These are phyloP conservation scores for Curvularia hawaiiensis DNA, from an alignment of 2,329 filamentous ascomycete genomes.

Conservation along the genomic window DNA sequence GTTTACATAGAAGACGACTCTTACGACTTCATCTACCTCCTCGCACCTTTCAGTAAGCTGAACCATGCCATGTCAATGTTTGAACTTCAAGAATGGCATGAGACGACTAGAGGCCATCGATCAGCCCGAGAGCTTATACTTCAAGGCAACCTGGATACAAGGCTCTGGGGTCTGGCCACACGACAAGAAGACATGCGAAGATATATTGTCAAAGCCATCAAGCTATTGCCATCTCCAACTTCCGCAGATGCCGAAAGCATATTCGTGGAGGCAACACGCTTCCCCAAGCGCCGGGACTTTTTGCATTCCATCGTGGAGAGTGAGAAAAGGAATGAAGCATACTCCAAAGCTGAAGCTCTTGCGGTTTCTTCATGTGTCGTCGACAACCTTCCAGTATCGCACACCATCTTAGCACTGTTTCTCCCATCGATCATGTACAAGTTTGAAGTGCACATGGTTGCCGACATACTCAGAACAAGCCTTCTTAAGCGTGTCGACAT, in stretches of 20 bases:
- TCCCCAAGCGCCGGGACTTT: constrained; percentile 64
- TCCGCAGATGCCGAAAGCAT: background rate
- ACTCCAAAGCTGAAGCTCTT: constrained; percentile 55
- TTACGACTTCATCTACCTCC: constrained; percentile 38
- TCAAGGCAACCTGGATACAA: constrained; percentile 2
- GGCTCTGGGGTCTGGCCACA: constrained; percentile 34
- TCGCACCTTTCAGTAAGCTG: constrained; percentile 30
- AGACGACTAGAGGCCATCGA: constrained; percentile 15
- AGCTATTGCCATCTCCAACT: background rate
- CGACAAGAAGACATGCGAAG: constrained; percentile 28
- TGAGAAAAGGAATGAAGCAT: constrained; percentile 28
- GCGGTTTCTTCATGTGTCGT: constrained; percentile 56
- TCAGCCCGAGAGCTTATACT: constrained; percentile 23
- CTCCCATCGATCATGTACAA: constrained; percentile 75
- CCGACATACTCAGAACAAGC: constrained; percentile 62
- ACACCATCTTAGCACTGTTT: constrained; percentile 61
- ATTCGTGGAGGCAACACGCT: constrained; percentile 37
- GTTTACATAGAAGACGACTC: constrained; percentile 27
- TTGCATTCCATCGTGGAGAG: constrained; percentile 52
- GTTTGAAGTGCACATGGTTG: constrained; percentile 69
- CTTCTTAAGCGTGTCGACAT: constrained; percentile 62
- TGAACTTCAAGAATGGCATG: constrained; percentile 25
- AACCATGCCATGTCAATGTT: constrained; percentile 10
- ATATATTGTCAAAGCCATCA: constrained; percentile 23
- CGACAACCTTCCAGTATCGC: constrained; percentile 52